These are phyloP conservation scores for Tricholoma sp. DNA, from an alignment of 768 basidiomycete genomes.

Conservation along the genomic window DNA sequence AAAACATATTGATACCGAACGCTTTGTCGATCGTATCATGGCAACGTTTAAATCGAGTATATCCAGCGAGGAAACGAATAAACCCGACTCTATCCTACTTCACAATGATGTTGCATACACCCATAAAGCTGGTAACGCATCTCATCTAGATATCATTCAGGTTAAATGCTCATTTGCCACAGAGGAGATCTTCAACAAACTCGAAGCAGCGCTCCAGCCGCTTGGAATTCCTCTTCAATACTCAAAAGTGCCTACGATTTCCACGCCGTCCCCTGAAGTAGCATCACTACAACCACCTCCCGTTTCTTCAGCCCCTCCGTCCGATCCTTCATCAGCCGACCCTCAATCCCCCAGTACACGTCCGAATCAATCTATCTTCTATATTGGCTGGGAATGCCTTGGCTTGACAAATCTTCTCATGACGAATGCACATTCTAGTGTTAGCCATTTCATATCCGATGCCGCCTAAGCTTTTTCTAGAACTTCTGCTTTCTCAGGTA, in stretches of 20 bases:
- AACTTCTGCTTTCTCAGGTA: constrained; percentile 39
- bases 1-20: constrained; percentile 51
- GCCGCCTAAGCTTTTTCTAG: background rate
- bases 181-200: constrained; percentile 29
- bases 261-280: constrained; percentile 8
- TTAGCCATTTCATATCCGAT: constrained; percentile 24
- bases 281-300: background rate
- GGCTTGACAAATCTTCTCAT: constrained; percentile 82
- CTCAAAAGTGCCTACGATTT: constrained; percentile 23
- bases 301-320: background rate
- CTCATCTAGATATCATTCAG: background rate
- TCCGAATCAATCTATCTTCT: constrained; percentile 28
- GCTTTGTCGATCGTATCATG: constrained; percentile 41
- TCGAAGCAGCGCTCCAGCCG: constrained; percentile 22
- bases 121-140: constrained; percentile 52
- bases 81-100: constrained; percentile 41
- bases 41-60: constrained; percentile 22
- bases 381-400: constrained; percentile 77
- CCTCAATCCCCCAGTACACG: constrained; percentile 11
- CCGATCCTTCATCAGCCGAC: constrained; percentile 2
- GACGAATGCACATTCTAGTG: constrained; percentile 65
- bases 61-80: constrained; percentile 4
- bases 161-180: constrained; percentile 3
- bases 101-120: constrained; percentile 77
- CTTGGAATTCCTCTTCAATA: constrained; percentile 30